A percentile compares a stretch with the other conserved stretches of the same genome.
phyloP scores from a whole-genome alignment of 352 stramenopile species.

The Phytophthora pseudosyringae region DNA sequence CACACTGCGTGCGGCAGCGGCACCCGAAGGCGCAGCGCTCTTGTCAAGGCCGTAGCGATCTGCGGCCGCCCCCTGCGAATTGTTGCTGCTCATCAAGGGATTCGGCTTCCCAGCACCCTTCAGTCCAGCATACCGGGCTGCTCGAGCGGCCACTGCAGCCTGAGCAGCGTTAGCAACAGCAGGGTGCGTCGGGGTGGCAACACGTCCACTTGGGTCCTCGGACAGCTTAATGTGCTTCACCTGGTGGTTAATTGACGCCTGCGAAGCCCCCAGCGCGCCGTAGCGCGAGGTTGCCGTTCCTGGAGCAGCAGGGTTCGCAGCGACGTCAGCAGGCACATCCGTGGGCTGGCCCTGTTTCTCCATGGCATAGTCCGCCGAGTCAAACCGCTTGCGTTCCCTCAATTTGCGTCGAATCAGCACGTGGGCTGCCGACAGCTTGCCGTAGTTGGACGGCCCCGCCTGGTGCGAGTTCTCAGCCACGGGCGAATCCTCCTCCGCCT shows the following conservation, averaged over 20 bases:
- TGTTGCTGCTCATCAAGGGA: neutral
- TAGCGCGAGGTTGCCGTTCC: neutral
- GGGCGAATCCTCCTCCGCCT: neutral
- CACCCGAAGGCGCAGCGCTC: constrained; percentile 27
- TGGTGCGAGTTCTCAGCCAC: constrained; percentile 4
- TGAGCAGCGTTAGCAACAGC: constrained; percentile 34
- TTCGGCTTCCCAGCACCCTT: constrained; percentile 12
- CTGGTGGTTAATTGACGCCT: constrained; percentile 58
- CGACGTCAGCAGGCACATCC: constrained; percentile 32
- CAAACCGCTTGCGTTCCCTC: constrained; percentile 84
- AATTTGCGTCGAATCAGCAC: constrained; percentile 83
- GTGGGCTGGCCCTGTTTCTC: constrained; percentile 52
- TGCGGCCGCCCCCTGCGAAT: constrained; percentile 17
- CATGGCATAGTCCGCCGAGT: constrained; percentile 84
- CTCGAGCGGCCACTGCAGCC: constrained; percentile 23
- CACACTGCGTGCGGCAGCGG: constrained; percentile 65
- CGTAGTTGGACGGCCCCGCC: constrained; percentile 52
- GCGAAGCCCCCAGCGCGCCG: constrained; percentile 13
- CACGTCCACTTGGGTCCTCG: constrained; percentile 38
- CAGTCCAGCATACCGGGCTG: constrained; percentile 32
- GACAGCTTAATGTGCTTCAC: constrained; percentile 86
- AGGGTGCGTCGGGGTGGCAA: constrained; percentile 20
- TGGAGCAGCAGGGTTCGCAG: constrained; percentile 7
- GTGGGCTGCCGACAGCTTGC: constrained; percentile 68
- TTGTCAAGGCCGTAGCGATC: constrained; percentile 38